phyloP scores from a whole-genome alignment of 116 monocot species.

The Trichopus zeylanicus region DNA sequence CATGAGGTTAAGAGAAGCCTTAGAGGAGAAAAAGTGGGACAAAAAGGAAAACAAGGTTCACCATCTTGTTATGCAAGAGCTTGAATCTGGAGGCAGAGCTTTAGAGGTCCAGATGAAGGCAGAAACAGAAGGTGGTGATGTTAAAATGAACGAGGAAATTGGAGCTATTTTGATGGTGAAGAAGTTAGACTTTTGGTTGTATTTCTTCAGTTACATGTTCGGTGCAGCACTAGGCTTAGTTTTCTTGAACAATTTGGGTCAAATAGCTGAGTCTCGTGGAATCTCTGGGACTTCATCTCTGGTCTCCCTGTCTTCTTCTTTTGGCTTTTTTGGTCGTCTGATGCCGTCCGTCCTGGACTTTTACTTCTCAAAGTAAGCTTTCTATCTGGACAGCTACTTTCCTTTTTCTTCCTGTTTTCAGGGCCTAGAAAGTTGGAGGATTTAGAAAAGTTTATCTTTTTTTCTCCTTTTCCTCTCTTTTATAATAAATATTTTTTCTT shows the following conservation, averaged over 20 bases:
- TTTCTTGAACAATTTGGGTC: slow-evolving; percentile 77
- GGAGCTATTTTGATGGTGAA: slow-evolving; percentile 20
- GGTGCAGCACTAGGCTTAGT: slow-evolving; percentile 65
- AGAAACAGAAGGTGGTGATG: slow-evolving; percentile 2
- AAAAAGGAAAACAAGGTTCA: slow-evolving; percentile 39
- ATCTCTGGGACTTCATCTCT: slow-evolving; percentile 38
- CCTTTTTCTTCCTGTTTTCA: not conserved
- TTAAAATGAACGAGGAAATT: slow-evolving; percentile 14
- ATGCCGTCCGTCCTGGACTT: slow-evolving; percentile 51
- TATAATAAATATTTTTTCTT: too few species aligned
- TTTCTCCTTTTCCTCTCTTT: too few species aligned
- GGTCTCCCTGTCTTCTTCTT: slow-evolving; percentile 64
- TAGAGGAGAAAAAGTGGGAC: slow-evolving; percentile 7
- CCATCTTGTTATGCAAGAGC: slow-evolving; percentile 22
- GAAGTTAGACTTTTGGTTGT: slow-evolving; percentile 70
- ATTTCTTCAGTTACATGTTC: slow-evolving; percentile 74
- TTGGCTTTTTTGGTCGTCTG: slow-evolving; percentile 70
- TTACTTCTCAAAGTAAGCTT: slow-evolving; percentile 20
- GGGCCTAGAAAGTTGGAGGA: too few species aligned
- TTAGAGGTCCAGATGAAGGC: slow-evolving; percentile 1
- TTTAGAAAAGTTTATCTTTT: too few species aligned
- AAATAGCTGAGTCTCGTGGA: slow-evolving; percentile 66
- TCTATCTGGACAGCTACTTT: too few species aligned
- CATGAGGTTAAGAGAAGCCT: slow-evolving; percentile 18
- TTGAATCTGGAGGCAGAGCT: not conserved